phyloP scores from a whole-genome alignment of 73 alveolate genomes.

The Breviolum minutum region DNA sequence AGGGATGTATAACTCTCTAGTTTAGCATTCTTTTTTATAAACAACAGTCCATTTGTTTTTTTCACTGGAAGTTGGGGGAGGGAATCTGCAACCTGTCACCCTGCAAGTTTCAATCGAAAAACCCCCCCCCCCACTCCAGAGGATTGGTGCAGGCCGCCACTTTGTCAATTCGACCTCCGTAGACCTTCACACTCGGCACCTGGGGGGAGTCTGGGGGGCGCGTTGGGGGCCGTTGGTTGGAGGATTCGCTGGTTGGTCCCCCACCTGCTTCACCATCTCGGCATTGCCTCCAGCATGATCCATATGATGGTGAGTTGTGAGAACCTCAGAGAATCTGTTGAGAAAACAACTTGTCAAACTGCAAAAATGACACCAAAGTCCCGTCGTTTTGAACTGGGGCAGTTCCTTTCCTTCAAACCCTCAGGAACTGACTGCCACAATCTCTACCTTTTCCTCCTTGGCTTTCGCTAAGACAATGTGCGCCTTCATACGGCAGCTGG shows the following conservation, averaged over 20 bases:
- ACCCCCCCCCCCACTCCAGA: constrained; percentile 41
- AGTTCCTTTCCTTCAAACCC: neutral
- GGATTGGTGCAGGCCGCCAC: constrained; percentile 82
- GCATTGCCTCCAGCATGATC: constrained; percentile 94
- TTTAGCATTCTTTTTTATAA: no score
- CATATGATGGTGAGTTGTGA: constrained; percentile 72
- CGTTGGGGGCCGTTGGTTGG: neutral
- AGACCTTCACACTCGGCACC: constrained; percentile 70
- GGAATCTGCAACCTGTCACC: neutral
- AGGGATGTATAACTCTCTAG: neutral
- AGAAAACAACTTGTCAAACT: neutral
- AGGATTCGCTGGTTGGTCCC: neutral
- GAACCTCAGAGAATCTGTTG: constrained; percentile 31
- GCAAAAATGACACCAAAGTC: neutral
- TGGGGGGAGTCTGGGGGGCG: neutral
- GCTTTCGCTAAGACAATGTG: constrained; percentile 82
- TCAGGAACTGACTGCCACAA: constrained; percentile 47
- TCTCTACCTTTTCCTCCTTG: constrained; percentile 63
- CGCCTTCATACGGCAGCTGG: neutral
- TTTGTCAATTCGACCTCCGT: constrained; percentile 87
- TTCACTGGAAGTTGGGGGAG: neutral
- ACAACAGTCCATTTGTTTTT: neutral
- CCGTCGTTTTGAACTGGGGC: neutral
- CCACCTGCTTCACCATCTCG: constrained; percentile 77
- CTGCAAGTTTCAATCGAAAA: no score